Evolutionary conservation across 1,284 basidiomycete species (phyloP).

Genomic region (Cutaneotrichosporon sp.): DNA sequence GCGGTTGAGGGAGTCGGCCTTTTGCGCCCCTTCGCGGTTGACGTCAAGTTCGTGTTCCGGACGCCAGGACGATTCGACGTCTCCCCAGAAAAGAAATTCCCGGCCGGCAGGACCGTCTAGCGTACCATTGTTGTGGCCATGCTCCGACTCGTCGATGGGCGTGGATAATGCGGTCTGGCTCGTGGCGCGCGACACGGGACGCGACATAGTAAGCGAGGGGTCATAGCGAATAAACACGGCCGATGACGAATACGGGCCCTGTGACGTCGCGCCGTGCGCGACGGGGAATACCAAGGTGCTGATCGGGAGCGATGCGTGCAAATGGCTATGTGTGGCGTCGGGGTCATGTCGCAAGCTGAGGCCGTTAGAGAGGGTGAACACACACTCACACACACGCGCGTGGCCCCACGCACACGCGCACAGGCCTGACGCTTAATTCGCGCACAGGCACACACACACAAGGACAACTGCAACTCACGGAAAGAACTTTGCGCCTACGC

Average conservation of each 20-base stretch:
- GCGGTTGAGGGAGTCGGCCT: constrained; percentile 23
- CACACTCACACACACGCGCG: neutral
- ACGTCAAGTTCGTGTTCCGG: constrained; percentile 18
- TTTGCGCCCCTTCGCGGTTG: constrained; percentile 12
- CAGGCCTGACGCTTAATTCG: too few relatives aligned
- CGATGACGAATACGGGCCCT: constrained; percentile 40
- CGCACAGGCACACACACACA: neutral
- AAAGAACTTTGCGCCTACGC: constrained; percentile 27
- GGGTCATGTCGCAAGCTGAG: neutral
- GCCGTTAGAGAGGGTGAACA: neutral
- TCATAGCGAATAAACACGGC: constrained; percentile 45
- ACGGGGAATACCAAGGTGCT: constrained; percentile 38
- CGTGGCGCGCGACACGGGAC: constrained; percentile 3
- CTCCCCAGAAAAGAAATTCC: constrained; percentile 48
- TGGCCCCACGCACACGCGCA: neutral
- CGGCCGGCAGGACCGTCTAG: constrained; percentile 5
- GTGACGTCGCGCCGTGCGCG: constrained; percentile 40
- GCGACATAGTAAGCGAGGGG: constrained; percentile 13
- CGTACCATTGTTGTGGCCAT: neutral
- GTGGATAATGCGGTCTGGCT: constrained; percentile 1
- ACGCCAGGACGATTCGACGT: constrained; percentile 35
- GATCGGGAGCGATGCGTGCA: constrained; percentile 35
- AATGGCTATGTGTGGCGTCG: constrained; percentile 15
- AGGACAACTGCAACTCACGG: constrained; percentile 27
- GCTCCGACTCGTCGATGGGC: constrained; percentile 1